These are phyloP conservation scores for Danielia reshetovae DNA, from an alignment of 805 yeast species.

Conservation along the genomic window DNA sequence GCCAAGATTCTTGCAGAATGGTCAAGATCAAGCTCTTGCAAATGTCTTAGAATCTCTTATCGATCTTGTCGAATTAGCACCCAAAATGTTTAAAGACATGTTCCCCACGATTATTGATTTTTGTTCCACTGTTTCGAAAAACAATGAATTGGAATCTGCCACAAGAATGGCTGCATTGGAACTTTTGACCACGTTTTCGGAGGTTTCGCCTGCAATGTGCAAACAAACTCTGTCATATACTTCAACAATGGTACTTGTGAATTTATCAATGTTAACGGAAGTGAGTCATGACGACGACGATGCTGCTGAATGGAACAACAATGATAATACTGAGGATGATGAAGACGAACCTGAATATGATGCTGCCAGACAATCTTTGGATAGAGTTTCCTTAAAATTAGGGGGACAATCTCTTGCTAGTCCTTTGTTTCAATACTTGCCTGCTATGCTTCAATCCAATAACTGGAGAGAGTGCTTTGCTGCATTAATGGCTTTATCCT, in stretches of 20 bases:
- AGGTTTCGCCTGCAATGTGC: constrained; percentile 94
- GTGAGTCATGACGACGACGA: constrained; percentile 87
- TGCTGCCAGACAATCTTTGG: constrained; percentile 93
- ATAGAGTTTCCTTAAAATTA: constrained; percentile 78
- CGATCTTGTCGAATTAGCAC: constrained; percentile 89
- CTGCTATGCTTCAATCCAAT: constrained; percentile 70
- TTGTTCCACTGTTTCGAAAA: constrained; percentile 76
- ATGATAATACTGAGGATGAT: constrained; percentile 71
- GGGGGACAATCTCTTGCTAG: constrained; percentile 82
- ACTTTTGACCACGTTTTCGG: constrained; percentile 84
- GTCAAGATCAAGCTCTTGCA: constrained; percentile 78
- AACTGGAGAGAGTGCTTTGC: constrained; percentile 97
- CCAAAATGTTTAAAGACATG: constrained; percentile 89
- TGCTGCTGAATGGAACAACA: constrained; percentile 81
- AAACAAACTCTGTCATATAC: constrained; percentile 72
- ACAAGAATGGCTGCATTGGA: constrained; percentile 88
- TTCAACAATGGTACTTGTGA: constrained; percentile 63
- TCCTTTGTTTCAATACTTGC: constrained; percentile 82
- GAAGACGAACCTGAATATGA: constrained; percentile 80
- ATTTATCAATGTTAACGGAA: constrained; percentile 85
- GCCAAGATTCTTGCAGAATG: constrained; percentile 75
- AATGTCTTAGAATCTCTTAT: constrained; percentile 85
- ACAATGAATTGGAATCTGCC: constrained; percentile 70
- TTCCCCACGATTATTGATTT: constrained; percentile 85
- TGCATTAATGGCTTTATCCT: constrained; percentile 92